Conservation (phyloP, 352 stramenopile genomes). For the Phytophthora nicotianae region DNA sequence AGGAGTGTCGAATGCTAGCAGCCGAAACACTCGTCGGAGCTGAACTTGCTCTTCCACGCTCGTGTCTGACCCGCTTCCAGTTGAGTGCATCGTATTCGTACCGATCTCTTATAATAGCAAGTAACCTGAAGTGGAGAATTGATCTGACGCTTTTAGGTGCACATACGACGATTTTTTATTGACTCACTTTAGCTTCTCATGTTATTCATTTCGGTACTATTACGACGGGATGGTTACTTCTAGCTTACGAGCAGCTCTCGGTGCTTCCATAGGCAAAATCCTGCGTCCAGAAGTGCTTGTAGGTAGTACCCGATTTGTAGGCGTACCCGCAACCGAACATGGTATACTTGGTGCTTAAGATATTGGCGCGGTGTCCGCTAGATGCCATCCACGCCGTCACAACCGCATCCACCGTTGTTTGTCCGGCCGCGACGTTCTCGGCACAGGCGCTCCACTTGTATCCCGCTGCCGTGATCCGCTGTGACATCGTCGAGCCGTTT, state of each 20-base stretch:
- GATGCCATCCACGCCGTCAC: conserved; percentile 66
- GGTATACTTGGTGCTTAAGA: conserved; percentile 39
- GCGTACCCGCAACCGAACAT: conserved; percentile 42
- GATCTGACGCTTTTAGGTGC: background rate
- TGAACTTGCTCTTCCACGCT: conserved; percentile 84
- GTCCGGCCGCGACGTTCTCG: conserved; percentile 63
- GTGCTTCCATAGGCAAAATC: conserved; percentile 36
- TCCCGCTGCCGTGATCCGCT: conserved; percentile 37
- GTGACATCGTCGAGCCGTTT: conserved; percentile 44
- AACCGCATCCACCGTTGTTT: conserved; percentile 40
- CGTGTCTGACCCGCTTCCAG: conserved; percentile 30
- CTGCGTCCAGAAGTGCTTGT: conserved; percentile 64
- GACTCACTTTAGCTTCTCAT: background rate
- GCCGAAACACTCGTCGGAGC: conserved; percentile 69
- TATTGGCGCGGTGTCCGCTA: conserved; percentile 44
- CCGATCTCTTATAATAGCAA: conserved; percentile 4
- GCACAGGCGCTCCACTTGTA: conserved; percentile 45
- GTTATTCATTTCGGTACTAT: too few relatives aligned
- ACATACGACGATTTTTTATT: background rate
- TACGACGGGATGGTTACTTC: background rate
- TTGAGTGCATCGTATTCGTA: conserved; percentile 28
- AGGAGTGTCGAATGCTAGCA: conserved; percentile 70
- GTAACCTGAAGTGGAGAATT: background rate
- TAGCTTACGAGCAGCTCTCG: conserved; percentile 12
- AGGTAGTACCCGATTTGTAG: conserved; percentile 23